Evolutionary conservation across 1,284 basidiomycete species (phyloP), one percentile per base, ranked within the genome.

Genomic region (Sporisorium iseilematis-ciliati): DNA sequence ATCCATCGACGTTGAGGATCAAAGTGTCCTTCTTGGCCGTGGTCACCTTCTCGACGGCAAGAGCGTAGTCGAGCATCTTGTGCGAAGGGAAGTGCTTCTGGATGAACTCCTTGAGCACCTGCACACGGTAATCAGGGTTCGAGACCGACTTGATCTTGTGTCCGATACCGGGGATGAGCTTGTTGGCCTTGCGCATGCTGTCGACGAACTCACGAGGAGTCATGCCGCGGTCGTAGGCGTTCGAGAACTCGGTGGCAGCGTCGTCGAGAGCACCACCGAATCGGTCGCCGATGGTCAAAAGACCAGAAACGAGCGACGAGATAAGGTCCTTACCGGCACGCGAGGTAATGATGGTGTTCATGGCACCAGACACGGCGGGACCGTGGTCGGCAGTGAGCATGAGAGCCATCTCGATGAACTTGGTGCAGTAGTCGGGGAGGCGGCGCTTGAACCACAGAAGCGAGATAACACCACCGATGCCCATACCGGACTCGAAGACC

Each of bases 241-340:
- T 41, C 26, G 82, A 79, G 90, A 99, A 98, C 92, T 97, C 97
- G 72, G 90, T 85, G 38, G 96, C 96, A 69, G 96, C 96, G 88
- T 97, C 95, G 85, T 98, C 96, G 75, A 99, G 91, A n/a, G 96
- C 96, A 88, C 96, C 96, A 88, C 96, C 96, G 87, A 99, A 99
- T 79, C 95, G 93, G 88, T 93, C 93, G 86, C 96, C 96, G 82
- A 98, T 99, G 77, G 96, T 98, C 85, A 99, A 89, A 69, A 98
- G 90, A 90, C 96, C 96, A 67, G 95, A 94, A 14, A 93, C 93
- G 75, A 99, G 90, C 75, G 94, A 97, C 25, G 95, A 97, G 86
- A 99, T 95, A 80, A 99, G 88, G 87, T 99, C 96, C 89, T 99
- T 99, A 87, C 96, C 96, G 53, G 96, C 96, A 89, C 96, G 95